These are phyloP conservation scores for Betula pendula DNA, from an alignment of 306 rosid species.

Conservation along the genomic window DNA sequence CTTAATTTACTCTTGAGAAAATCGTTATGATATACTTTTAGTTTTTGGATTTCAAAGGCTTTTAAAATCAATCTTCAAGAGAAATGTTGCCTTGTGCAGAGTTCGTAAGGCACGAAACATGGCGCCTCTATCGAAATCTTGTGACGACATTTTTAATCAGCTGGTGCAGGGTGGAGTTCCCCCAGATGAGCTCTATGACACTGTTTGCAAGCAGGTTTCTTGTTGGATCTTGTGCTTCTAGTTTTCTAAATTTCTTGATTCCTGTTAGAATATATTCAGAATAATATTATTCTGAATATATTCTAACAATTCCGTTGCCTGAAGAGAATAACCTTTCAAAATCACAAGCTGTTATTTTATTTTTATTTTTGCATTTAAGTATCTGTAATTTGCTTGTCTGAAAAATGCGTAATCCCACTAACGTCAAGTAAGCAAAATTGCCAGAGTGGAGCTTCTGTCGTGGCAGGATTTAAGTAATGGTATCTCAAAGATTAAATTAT, in stretches of 20 bases:
- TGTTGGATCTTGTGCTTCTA: conserved; percentile 7
- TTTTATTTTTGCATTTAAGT: not conserved
- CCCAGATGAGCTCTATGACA: conserved; percentile 70
- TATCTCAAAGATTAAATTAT: not conserved
- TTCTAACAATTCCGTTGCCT: too few relatives aligned
- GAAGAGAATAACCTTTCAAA: not conserved
- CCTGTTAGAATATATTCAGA: too few relatives aligned
- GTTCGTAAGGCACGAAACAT: conserved; percentile 71
- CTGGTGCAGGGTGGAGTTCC: conserved; percentile 75
- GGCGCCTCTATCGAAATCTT: conserved; percentile 66
- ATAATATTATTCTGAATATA: too few relatives aligned
- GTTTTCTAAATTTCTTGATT: conserved; percentile 2
- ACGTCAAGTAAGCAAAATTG: not conserved
- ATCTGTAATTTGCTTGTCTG: not conserved
- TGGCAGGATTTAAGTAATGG: not conserved
- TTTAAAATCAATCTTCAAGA: not conserved
- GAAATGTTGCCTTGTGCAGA: conserved; percentile 44
- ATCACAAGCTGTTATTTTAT: not conserved
- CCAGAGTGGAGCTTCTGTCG: not conserved
- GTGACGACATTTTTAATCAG: conserved; percentile 80
- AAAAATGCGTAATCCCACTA: not conserved
- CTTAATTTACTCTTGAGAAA: not conserved
- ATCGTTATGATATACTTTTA: not conserved
- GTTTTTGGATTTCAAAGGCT: not conserved
- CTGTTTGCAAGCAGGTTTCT: conserved; percentile 88